A percentile compares a stretch with the other conserved stretches of the same genome.
Evolutionary conservation across 2,329 filamentous ascomycete genomes (phyloP).

Genomic region (Fusarium armeniacum): DNA sequence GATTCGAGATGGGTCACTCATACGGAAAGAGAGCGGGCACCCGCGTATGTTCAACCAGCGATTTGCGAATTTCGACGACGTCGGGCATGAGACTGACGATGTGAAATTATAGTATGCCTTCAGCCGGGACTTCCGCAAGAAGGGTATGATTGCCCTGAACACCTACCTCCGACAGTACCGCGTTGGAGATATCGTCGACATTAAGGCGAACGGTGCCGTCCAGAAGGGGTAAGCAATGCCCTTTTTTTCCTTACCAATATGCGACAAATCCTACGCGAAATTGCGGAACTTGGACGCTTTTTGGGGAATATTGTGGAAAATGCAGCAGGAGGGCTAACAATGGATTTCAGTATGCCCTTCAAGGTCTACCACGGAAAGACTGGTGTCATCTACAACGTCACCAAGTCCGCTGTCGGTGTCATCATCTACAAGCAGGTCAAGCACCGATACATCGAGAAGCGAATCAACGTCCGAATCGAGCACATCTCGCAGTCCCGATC

Average conservation of each 20-base stretch:
- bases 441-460: conserved; percentile 99
- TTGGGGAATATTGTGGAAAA: conserved; percentile 19
- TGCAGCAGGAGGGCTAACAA: conserved; percentile 53
- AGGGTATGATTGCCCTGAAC: conserved; percentile 91
- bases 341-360: conserved; percentile 85
- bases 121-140: conserved; percentile 93
- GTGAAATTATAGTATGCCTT: conserved; percentile 79
- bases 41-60: conserved; percentile 71
- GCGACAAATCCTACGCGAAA: conserved; percentile 35
- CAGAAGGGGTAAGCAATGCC: conserved; percentile 86
- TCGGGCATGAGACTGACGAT: conserved; percentile 51
- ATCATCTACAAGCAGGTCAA: conserved; percentile 99
- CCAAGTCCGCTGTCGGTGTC: conserved; percentile 96
- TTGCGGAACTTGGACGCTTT: conserved; percentile 33
- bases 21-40: conserved; percentile 89
- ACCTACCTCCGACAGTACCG: conserved; percentile 97
- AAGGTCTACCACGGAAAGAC: conserved; percentile 99
- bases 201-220: conserved; percentile 98
- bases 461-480: conserved; percentile 98
- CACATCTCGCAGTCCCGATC: conserved; percentile 96
- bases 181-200: conserved; percentile 98
- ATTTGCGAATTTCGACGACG: conserved; percentile 35
- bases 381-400: conserved; percentile 98
- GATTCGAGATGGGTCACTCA: conserved; percentile 84
- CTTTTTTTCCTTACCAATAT: conserved; percentile 28